Base-by-base conservation (phyloP, 768 basidiomycete genomes). In the Suillus variegatus region DNA sequence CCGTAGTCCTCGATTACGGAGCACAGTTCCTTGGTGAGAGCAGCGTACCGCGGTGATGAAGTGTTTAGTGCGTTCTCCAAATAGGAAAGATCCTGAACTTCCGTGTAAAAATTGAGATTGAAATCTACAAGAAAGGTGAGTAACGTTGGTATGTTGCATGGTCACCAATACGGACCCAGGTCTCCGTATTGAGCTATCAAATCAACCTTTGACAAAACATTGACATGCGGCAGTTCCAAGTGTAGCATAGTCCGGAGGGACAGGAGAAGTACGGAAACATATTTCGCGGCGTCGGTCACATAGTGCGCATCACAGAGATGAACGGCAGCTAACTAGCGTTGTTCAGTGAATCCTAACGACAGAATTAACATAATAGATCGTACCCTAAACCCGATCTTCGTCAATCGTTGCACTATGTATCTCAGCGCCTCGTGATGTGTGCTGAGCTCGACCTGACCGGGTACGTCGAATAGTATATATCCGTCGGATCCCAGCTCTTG, bases 231-330 rank as follows among this genome's bases (percentile, higher is more conserved):
- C n/a, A 99, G 85, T 72, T 97, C 97, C 63, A 99, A 85, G 72
- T 98, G 96, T n/a, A 99, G 83, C 97, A 99, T 99, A 18, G 97
- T 93, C 58, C 97, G 86, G 35, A 99, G 83, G 13, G 96, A 94
- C 14, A 98, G 87, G 43, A 99, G 85, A 51, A 98, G 84, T 44
- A 98, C 88, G 14, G 95, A 95, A 66, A 99, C 84, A 77, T 96
- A 99, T 80, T 98, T 98, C 4, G 94, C 85, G 3, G 96, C 91
- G 73, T 99, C 96, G 55, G 96, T 97, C 71, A 99, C 92, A 76
- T 98, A 96, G 78, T 97, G 94, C 1, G 97, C 93, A 79, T 99
- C 97, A 76, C 95, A 97, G 2, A 99, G 83, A 77, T 99, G 95
- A 9, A 99, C 93, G 9, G 93, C 93, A 62, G 94, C 95, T 69